Base-by-base conservation (phyloP, 2,329 filamentous ascomycete genomes). In the Fusarium multiceps region DNA sequence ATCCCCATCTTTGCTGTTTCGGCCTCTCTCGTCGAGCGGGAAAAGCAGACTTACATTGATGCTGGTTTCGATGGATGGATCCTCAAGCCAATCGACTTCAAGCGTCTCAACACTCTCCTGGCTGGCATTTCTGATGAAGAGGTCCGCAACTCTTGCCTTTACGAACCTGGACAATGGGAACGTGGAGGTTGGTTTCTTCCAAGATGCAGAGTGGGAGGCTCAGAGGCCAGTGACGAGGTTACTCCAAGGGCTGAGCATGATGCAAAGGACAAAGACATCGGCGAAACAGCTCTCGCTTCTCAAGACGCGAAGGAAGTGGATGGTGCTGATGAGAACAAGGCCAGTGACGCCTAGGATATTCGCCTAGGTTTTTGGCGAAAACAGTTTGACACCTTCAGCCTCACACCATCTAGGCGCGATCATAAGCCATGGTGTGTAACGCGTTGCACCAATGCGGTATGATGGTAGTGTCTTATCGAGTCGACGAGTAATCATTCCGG, bases 61-160 rank as follows among this genome's bases (percentile, higher is more conserved):
- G 89, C 89, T 9, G 94, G 94, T 0, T 97, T 97, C 71, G 93
- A 97, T 71, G 94, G 92, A 25, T 97, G 93, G 93, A 94, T 97
- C 27, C 82, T 97, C 60, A 97, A 97, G 75, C 93, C 93, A 0
- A 92, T 97, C 46, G 90, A 95, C 64, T 97, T 97, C 76, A 88
- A 89, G 71, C 86, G 93, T 11, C 83, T 97, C 1, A 88, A 88
- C 62, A 84, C 86, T 23, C 83, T 97, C 10, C 84, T 97, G 58
- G 79, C 82, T 2, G 93, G 93, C 2, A 92, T 96, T 41, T 84
- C 88, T 4, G 86, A 92, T 47, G 81, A 86, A 1, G 80, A 86
- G 0, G 80, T 85, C 1, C 85, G 93, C 20, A 79, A 86, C 20
- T 79, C 83, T n/a, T 90, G 88, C 72, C 76, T 94, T 1, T 97